Percentiles rank a stretch among this genome's conserved stretches.
Conservation (phyloP, 2,329 filamentous ascomycete species). For the Alternaria arbusti region DNA sequence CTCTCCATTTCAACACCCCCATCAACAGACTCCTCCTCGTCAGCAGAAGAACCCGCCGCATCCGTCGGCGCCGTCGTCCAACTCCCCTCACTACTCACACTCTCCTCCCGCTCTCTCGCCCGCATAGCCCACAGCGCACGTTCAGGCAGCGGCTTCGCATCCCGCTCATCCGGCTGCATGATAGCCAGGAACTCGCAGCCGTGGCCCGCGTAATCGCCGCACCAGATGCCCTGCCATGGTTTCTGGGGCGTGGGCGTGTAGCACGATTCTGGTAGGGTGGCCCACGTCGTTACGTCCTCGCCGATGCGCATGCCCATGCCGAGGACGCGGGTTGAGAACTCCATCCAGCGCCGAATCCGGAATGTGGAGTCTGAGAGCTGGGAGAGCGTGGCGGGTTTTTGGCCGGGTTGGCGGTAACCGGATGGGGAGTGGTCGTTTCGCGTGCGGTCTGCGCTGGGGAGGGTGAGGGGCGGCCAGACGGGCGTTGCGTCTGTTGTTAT, state of each 20-base stretch:
- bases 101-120: conserved; percentile 32
- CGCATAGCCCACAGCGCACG: conserved; percentile 38
- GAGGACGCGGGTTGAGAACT: conserved; percentile 57
- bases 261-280: conserved; percentile 74
- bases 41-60: conserved; percentile 7
- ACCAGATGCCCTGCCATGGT: conserved; percentile 90
- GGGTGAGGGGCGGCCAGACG: conserved; percentile 76
- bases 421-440: conserved; percentile 55
- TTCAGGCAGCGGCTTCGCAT: conserved; percentile 47
- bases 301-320: conserved; percentile 52
- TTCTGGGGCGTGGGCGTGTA: conserved; percentile 82
- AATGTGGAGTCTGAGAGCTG: conserved; percentile 76
- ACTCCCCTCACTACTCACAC: conserved; percentile 36
- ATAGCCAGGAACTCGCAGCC: conserved; percentile 88
- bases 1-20: conserved; percentile 1
- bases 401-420: conserved; percentile 53
- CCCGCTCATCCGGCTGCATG: conserved; percentile 69
- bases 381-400: conserved; percentile 58
- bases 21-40: not conserved
- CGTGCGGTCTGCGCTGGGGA: conserved; percentile 69
- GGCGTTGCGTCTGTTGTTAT: conserved; percentile 46
- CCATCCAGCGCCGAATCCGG: conserved; percentile 77
- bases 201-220: conserved; percentile 86
- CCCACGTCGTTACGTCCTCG: conserved; percentile 66
- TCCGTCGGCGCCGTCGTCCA: conserved; percentile 42